phyloP scores from a whole-genome alignment of 805 yeast genomes.

The Saccharomycopsis capsularis region DNA sequence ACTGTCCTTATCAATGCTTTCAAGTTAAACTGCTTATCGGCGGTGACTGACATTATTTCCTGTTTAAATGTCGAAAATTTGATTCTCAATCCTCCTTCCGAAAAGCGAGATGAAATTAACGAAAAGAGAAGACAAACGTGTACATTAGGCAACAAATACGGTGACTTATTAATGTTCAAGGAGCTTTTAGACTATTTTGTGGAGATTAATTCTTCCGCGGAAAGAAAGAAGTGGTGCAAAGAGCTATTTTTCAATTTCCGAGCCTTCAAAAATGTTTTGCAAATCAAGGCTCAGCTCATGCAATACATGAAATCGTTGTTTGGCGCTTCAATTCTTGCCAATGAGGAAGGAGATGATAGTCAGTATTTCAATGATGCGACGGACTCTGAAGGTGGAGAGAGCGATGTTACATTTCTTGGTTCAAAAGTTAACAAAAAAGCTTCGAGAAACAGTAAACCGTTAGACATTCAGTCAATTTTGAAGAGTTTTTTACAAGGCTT shows the following conservation, averaged over 20 bases:
- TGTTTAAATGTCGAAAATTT: constrained; percentile 91
- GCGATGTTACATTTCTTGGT: not conserved
- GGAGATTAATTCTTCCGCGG: constrained; percentile 40
- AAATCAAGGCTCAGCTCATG: constrained; percentile 67
- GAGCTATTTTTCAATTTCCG: constrained; percentile 68
- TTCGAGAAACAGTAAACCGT: constrained; percentile 25
- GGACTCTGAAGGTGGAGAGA: constrained; percentile 27
- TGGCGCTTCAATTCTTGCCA: constrained; percentile 23
- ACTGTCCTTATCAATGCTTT: constrained; percentile 74
- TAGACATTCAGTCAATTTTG: constrained; percentile 53
- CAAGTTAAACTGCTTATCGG: constrained; percentile 44
- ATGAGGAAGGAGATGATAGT: constrained; percentile 3
- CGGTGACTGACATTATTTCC: constrained; percentile 83
- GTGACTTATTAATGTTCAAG: constrained; percentile 78
- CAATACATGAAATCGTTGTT: constrained; percentile 54
- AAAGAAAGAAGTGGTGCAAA: constrained; percentile 75
- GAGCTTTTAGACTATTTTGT: constrained; percentile 60
- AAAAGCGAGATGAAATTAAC: constrained; percentile 76
- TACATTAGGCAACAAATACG: constrained; percentile 63
- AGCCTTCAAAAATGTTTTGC: constrained; percentile 71
- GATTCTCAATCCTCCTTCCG: constrained; percentile 70
- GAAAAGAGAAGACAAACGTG: constrained; percentile 64
- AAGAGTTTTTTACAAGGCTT: constrained; percentile 81
- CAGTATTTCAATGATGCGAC: constrained; percentile 26
- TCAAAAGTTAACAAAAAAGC: too few species aligned